phyloP scores from a whole-genome alignment of 2,329 filamentous ascomycete species.

The Colletotrichum sp. region DNA sequence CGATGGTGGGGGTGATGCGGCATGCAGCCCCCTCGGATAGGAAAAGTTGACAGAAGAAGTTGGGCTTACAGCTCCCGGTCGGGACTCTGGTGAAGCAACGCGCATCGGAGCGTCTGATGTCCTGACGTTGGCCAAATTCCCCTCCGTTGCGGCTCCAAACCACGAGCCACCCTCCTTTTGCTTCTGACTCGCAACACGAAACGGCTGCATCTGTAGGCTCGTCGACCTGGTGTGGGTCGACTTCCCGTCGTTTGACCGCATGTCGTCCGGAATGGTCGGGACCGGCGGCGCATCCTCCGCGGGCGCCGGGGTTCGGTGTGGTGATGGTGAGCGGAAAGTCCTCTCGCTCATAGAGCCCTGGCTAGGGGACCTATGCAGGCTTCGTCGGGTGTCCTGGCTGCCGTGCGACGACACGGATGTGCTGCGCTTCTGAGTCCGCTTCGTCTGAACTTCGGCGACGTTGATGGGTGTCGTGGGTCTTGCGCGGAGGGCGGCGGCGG shows the following conservation, averaged over 20 bases:
- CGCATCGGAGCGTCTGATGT: conserved; percentile 48
- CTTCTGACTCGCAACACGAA: conserved; percentile 60
- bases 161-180: conserved; percentile 51
- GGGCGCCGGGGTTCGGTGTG: conserved; percentile 44
- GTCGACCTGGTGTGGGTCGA: conserved; percentile 36
- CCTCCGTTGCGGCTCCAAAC: conserved; percentile 51
- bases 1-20: conserved; percentile 44
- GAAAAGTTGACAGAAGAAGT: conserved; percentile 63
- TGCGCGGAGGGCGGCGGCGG: conserved; percentile 82
- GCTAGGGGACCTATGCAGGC: conserved; percentile 71
- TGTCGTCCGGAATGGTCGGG: conserved; percentile 69
- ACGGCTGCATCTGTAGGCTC: conserved; percentile 52
- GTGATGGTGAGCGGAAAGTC: conserved; percentile 77
- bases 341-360: conserved; percentile 86
- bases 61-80: conserved; percentile 52
- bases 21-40: conserved; percentile 53
- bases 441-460: conserved; percentile 85
- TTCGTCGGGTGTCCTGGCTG: conserved; percentile 49
- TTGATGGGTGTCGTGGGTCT: conserved; percentile 79
- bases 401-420: conserved; percentile 73
- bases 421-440: conserved; percentile 78
- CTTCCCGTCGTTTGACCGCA: conserved; percentile 31
- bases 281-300: conserved; percentile 71
- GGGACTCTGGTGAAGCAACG: conserved; percentile 35
- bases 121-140: conserved; percentile 50